phyloP scores from a whole-genome alignment of 768 basidiomycete species.

The Collybia sp. region DNA sequence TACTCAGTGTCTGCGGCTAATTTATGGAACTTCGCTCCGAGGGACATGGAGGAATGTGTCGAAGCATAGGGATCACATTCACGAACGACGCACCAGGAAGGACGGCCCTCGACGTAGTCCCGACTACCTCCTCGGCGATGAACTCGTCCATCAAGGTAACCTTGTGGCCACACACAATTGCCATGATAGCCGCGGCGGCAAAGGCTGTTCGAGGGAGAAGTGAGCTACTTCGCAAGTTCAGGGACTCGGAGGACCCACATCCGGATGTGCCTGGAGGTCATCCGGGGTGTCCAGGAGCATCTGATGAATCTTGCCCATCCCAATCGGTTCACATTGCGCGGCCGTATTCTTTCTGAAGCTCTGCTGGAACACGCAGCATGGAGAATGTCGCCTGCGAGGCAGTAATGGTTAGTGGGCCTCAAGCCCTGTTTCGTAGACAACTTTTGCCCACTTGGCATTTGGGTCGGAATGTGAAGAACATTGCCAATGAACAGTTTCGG shows the following conservation, averaged over 20 bases:
- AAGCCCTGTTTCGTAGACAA: too few species aligned
- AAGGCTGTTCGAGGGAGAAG: slow-evolving; percentile 16
- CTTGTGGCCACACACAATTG: slow-evolving; percentile 29
- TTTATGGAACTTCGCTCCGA: slow-evolving; percentile 53
- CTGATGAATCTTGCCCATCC: neutral
- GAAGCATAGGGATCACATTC: slow-evolving; percentile 15
- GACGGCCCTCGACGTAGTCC: slow-evolving; percentile 8
- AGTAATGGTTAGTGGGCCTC: too few species aligned
- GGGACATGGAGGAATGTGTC: slow-evolving; percentile 57
- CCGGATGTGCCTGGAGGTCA: neutral
- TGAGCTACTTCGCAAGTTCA: too few species aligned
- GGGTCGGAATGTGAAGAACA: neutral
- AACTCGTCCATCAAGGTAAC: slow-evolving; percentile 14
- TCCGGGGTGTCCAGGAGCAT: neutral
- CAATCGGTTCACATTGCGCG: neutral
- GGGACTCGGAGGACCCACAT: neutral
- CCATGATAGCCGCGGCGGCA: slow-evolving; percentile 28
- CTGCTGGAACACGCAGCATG: slow-evolving; percentile 10
- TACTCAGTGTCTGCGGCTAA: slow-evolving; percentile 26
- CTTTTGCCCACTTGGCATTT: neutral
- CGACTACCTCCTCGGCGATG: slow-evolving; percentile 12
- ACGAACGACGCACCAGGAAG: slow-evolving; percentile 18
- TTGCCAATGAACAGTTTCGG: neutral
- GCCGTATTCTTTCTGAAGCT: neutral
- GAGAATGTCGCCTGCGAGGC: slow-evolving; percentile 20